Base-by-base conservation (phyloP, 163 green algal genomes). In the Scenedesmus sp. region DNA sequence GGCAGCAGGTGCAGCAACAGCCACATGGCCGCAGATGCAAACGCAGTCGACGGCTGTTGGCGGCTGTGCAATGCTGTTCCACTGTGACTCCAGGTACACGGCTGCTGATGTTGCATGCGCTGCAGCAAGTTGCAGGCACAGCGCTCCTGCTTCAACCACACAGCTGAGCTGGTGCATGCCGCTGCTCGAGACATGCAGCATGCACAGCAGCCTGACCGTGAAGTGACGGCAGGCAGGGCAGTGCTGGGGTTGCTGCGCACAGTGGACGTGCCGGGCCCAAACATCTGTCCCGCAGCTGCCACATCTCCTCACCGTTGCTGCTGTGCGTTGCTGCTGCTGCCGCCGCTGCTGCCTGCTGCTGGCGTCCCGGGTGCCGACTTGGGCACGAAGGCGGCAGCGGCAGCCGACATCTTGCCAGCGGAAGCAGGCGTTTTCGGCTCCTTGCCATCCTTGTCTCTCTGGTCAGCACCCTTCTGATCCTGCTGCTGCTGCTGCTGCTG, bases 321-420 rank as follows among this genome's bases (percentile, higher is more conserved):
- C 65, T 76, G 65, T 37, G 65, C 30, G 37, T 9, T 46, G 42
- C 78, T 59, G 42, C 40, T 84, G 40, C 43, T 51, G 46, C 80
- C 30, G 49, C 44, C 49, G 42, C 43, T 86, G 80, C 80, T 72
- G 80, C 49, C 44, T 40, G 43, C 80, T 86, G 43, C 80, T 72
- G 80, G 30, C 24, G 65, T 81, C 22, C 37, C 83, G 24, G 33
- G 18, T 20, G 37, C 83, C n/a, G 83, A 42, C 72, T 84, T 90
- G 33, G 85, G 85, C 85, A 90, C 85, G 43, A 90, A 90, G 12
- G 85, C 70, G 61, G 85, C 70, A 40, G 85, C 85, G 9, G 85
- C 72, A 20, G 85, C 72, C 22, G 85, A 90, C 85, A 90, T 90
- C 33, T 84, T 84, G 46, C 43, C 85, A 76, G 68, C 76, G 59